These are phyloP conservation scores for Scleroderma bovista DNA, from an alignment of 768 basidiomycete species.

Conservation along the genomic window DNA sequence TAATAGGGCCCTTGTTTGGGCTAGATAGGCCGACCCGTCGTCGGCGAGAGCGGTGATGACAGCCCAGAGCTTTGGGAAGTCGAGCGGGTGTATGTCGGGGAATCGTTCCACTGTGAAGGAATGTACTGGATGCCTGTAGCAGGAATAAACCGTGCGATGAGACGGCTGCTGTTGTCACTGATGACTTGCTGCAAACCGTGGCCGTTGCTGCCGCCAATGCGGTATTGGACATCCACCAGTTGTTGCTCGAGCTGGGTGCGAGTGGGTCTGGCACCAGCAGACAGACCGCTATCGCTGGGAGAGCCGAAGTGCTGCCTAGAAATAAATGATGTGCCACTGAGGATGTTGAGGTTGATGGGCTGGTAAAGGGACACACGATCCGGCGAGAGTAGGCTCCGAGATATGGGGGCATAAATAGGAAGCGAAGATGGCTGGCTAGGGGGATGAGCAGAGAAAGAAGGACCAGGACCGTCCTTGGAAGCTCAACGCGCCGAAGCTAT, in stretches of 20 bases:
- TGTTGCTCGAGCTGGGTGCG: constrained; percentile 43
- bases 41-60: constrained; percentile 57
- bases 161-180: constrained; percentile 26
- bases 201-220: too few relatives aligned
- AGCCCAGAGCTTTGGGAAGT: constrained; percentile 35
- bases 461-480: constrained; percentile 17
- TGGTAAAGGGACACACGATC: constrained; percentile 55
- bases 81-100: constrained; percentile 36
- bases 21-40: constrained; percentile 22
- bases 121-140: constrained; percentile 61
- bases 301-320: constrained; percentile 49
- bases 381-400: constrained; percentile 53
- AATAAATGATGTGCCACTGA: constrained; percentile 37
- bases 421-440: constrained; percentile 70
- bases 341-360: constrained; percentile 56
- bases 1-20: constrained; percentile 26
- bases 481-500: constrained; percentile 59
- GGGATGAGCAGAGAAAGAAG: constrained; percentile 45
- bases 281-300: constrained; percentile 57
- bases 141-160: constrained; percentile 56
- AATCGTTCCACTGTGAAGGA: constrained; percentile 28
- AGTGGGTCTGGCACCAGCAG: constrained; percentile 47
- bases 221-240: constrained; percentile 36
- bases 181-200: too few relatives aligned
- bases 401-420: constrained; percentile 68